Percentiles rank a stretch among this genome's conserved stretches.
These are phyloP conservation scores for Naematelia encephala DNA, from an alignment of 768 basidiomycete species.

Conservation along the genomic window DNA sequence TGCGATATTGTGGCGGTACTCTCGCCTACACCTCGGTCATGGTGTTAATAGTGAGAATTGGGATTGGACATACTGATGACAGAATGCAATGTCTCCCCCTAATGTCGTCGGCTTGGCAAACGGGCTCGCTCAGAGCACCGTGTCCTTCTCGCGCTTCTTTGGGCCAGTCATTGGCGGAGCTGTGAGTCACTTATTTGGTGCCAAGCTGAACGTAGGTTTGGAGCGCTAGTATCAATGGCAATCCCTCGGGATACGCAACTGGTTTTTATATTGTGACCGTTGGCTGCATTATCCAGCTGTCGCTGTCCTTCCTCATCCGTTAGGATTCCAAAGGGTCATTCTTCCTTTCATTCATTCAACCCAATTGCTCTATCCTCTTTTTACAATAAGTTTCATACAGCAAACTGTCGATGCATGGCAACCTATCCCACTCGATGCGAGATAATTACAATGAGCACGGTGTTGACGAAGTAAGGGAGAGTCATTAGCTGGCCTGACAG, in stretches of 20 bases:
- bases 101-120: slow-evolving; percentile 85
- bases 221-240: slow-evolving; percentile 45
- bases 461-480: slow-evolving; percentile 58
- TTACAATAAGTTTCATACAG: too few relatives aligned
- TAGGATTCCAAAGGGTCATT: too few relatives aligned
- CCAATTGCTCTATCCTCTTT: too few relatives aligned
- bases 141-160: slow-evolving; percentile 84
- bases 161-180: slow-evolving; percentile 59
- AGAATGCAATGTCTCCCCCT: slow-evolving; percentile 73
- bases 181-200: slow-evolving; percentile 15
- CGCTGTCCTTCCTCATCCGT: slow-evolving; percentile 37
- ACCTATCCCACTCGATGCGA: slow-evolving; percentile 56
- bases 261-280: slow-evolving; percentile 43
- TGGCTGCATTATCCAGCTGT: slow-evolving; percentile 31
- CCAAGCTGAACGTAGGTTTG: slow-evolving; percentile 29
- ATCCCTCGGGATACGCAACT: slow-evolving; percentile 42
- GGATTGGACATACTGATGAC: slow-evolving; percentile 15
- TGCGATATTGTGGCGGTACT: slow-evolving; percentile 81
- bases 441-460: slow-evolving; percentile 59
- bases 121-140: slow-evolving; percentile 91
- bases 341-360: too few relatives aligned
- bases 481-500: not conserved
- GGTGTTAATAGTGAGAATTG: slow-evolving; percentile 60
- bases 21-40: slow-evolving; percentile 89
- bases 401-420: slow-evolving; percentile 36